Evolutionary conservation across 345 rosid genomes (phyloP).

Genomic region (Citrus inodora): DNA sequence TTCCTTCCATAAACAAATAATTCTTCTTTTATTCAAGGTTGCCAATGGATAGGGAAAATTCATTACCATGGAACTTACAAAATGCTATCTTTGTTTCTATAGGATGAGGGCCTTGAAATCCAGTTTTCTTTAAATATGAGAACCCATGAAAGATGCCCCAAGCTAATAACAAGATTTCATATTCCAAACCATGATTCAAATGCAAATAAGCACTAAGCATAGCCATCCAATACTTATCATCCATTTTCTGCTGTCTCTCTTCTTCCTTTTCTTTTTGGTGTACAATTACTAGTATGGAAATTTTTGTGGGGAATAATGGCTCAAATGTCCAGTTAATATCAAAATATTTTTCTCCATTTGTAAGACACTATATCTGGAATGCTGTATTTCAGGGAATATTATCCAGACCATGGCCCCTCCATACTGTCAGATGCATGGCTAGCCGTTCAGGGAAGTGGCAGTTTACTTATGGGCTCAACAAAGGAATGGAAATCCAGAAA

Average conservation of each 20-base stretch:
- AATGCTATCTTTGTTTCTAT: too few species aligned
- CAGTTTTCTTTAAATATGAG: not conserved
- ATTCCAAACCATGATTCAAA: not conserved
- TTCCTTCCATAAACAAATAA: too few species aligned
- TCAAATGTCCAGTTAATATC: not conserved
- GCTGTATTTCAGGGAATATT: conserved; percentile 50
- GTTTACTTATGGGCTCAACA: conserved; percentile 70
- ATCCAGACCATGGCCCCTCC: conserved; percentile 65
- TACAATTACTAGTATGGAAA: not conserved
- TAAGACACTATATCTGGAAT: not conserved
- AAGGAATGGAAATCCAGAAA: conserved; percentile 93
- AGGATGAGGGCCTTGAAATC: too few species aligned
- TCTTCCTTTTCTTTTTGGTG: not conserved
- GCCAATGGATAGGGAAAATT: not conserved
- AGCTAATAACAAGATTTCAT: not conserved
- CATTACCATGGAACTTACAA: too few species aligned
- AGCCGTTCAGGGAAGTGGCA: conserved; percentile 62
- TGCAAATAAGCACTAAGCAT: not conserved
- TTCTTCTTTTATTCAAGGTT: not conserved
- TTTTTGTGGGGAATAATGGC: not conserved
- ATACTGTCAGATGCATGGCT: conserved; percentile 88
- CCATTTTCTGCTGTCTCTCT: not conserved
- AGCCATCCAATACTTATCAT: not conserved
- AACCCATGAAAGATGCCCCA: not conserved
- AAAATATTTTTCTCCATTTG: not conserved